Base-by-base conservation (phyloP, 495 filamentous ascomycete species). In the Tuber umbilicatum region DNA sequence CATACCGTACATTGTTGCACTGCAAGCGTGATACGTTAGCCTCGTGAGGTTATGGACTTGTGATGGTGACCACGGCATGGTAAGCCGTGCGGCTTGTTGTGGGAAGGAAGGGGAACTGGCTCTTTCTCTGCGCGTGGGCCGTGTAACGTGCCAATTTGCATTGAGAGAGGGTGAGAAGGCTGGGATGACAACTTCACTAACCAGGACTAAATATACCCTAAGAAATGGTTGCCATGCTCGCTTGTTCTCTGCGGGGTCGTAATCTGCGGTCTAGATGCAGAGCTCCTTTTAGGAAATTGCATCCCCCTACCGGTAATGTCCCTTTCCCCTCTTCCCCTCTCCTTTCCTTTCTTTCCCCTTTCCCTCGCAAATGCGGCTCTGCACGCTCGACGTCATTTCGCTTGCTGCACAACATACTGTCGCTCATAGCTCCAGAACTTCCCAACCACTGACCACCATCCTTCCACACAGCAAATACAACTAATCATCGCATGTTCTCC, bases 281-380 rank as follows among this genome's bases (percentile, higher is more conserved):
- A 64, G 55, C 31, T 16, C 31, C 55, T 64, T 64, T 64, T 35
- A 31, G 55, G 55, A 64, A 64, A 64, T 64, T 17, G 31, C 55
- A 64, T 64, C 55, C 55, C 14, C 27, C n/a, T n/a, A n/a, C n/a
- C n/a, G n/a, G n/a, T 31, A 3, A 3, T 12, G n/a, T 31, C n/a
- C 50, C 50, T 10, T 50, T 50, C 47, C 45, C 70, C 4, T 73
- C 43, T 50, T 45, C 37, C 3, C 35, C 67, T 27, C 74, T 5
- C 60, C 76, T 27, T 73, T 50, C 41, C 31, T 70, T 43, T 78
- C 70, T 60, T 78, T 6, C 40, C 55, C 68, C 31, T 21, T 43
- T 21, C 68, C 76, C 27, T 37, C 45, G 27, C 60, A 45, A 70
- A 70, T 39, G 55, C 27, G 55, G 55, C 55, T 64, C 55, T 64